phyloP scores from a whole-genome alignment of 495 filamentous ascomycete species.

The Aspergillus olivimuriae region DNA sequence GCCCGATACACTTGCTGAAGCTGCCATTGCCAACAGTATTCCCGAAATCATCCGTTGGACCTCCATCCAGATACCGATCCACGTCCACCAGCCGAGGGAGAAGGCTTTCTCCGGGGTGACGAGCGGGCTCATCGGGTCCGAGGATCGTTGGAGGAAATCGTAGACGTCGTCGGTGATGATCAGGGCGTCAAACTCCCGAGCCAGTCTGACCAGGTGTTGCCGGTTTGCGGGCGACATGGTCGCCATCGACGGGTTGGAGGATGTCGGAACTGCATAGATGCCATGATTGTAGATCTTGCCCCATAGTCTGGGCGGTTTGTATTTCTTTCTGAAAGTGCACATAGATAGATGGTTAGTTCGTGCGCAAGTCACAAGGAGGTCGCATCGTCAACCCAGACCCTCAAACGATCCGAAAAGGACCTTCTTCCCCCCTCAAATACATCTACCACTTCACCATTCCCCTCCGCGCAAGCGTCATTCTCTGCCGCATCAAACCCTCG shows the following conservation, averaged over 20 bases:
- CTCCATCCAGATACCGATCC: constrained; percentile 56
- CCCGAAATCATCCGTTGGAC: constrained; percentile 55
- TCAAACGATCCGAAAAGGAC: neutral
- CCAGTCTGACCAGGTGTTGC: constrained; percentile 56
- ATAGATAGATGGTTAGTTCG: neutral
- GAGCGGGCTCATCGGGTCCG: constrained; percentile 20
- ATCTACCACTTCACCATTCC: constrained; percentile 37
- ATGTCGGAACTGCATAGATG: constrained; percentile 79
- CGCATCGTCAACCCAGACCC: too few relatives aligned
- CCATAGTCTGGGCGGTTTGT: constrained; percentile 40
- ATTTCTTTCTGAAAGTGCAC: constrained; percentile 14
- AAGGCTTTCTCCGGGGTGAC: constrained; percentile 29
- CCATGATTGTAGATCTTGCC: constrained; percentile 73
- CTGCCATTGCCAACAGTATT: constrained; percentile 74
- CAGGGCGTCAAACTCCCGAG: constrained; percentile 67
- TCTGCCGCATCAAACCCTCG: constrained; percentile 37
- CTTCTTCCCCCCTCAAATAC: neutral
- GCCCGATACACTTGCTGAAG: constrained; percentile 80
- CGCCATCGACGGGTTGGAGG: constrained; percentile 72
- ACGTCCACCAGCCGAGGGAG: constrained; percentile 72
- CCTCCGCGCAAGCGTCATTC: too few relatives aligned
- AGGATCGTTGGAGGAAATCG: constrained; percentile 73
- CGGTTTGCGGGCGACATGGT: constrained; percentile 62
- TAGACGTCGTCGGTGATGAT: constrained; percentile 89
- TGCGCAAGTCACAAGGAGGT: neutral